phyloP scores from a whole-genome alignment of 1,284 basidiomycete genomes.

The Tilletia walkeri region DNA sequence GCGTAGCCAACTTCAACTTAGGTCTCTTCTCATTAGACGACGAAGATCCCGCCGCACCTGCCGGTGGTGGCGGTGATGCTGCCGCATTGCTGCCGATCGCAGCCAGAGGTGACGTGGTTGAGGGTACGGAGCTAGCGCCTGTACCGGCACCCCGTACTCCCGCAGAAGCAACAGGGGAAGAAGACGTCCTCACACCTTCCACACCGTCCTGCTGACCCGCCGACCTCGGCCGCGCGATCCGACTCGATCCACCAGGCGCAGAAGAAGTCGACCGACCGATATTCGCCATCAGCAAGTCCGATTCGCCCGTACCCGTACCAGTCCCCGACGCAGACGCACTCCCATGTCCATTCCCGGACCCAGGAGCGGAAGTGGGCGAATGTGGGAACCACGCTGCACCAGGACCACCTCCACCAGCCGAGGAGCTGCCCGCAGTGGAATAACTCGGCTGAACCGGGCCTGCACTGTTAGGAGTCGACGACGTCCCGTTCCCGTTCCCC shows the following conservation, averaged over 20 bases:
- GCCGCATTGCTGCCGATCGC: background rate
- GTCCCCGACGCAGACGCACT: background rate
- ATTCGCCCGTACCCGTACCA: background rate
- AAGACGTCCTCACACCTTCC: too few relatives aligned
- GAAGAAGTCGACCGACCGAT: background rate
- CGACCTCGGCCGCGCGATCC: too few relatives aligned
- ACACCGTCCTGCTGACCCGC: too few relatives aligned
- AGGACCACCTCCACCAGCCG: background rate
- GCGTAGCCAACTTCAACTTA: slow-evolving; percentile 8
- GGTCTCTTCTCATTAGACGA: background rate
- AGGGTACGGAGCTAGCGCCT: background rate
- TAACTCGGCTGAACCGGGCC: background rate
- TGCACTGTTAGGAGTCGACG: background rate
- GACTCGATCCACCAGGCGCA: background rate
- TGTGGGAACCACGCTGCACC: background rate
- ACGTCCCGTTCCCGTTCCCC: background rate
- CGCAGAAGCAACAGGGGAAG: background rate
- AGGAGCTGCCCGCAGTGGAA: background rate
- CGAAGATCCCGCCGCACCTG: background rate
- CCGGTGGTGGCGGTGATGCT: background rate
- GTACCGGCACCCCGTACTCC: too few relatives aligned
- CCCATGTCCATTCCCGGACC: background rate
- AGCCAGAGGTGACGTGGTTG: background rate
- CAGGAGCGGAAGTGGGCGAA: background rate
- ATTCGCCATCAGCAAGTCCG: slow-evolving; percentile 8